Percentiles rank a stretch among this genome's conserved stretches.
These are phyloP conservation scores for Thelonectria discophora DNA, from an alignment of 2,329 filamentous ascomycete genomes.

Conservation along the genomic window DNA sequence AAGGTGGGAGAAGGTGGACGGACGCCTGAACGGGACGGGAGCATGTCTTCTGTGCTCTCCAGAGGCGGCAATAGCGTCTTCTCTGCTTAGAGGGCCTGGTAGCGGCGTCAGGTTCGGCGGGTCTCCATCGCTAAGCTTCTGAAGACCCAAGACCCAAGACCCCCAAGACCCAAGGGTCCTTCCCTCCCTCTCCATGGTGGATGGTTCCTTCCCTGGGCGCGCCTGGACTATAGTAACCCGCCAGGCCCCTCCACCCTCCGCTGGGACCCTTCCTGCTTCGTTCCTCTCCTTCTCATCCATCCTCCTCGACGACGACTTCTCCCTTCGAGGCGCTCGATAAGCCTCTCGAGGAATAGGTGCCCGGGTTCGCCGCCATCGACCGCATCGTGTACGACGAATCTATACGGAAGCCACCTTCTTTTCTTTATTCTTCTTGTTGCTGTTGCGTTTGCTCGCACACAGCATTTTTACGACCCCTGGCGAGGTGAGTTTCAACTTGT, in stretches of 20 bases:
- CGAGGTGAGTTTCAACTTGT: slow-evolving; percentile 35
- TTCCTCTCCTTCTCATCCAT: slow-evolving; percentile 31
- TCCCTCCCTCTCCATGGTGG: slow-evolving; percentile 13
- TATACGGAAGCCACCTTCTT: slow-evolving; percentile 18
- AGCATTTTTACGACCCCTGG: slow-evolving; percentile 24
- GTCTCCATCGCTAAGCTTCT: no score
- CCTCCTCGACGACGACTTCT: slow-evolving; percentile 32
- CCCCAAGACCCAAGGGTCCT: slow-evolving; percentile 7
- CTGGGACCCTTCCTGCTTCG: slow-evolving; percentile 31
- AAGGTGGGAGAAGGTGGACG: no score
- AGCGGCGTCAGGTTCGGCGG: slow-evolving; percentile 22
- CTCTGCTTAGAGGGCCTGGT: slow-evolving; percentile 12
- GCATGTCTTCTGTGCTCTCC: slow-evolving; percentile 1
- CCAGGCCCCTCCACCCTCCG: slow-evolving; percentile 36
- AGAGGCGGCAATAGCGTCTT: slow-evolving; percentile 20
- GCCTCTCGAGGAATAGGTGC: slow-evolving; percentile 31
- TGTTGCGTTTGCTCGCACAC: slow-evolving; percentile 30
- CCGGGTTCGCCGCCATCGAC: slow-evolving; percentile 31
- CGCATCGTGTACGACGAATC: slow-evolving; percentile 25
- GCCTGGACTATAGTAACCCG: slow-evolving; percentile 40
- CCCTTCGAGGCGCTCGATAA: slow-evolving; percentile 33
- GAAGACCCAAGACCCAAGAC: no score
- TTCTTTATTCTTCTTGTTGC: slow-evolving; percentile 25
- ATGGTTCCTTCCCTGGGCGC: background rate
- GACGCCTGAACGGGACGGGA: slow-evolving; percentile 19